Percentiles rank a stretch among this genome's conserved stretches.
phyloP scores from a whole-genome alignment of 768 basidiomycete species.

The Tylopilus cervinicoccineus region DNA sequence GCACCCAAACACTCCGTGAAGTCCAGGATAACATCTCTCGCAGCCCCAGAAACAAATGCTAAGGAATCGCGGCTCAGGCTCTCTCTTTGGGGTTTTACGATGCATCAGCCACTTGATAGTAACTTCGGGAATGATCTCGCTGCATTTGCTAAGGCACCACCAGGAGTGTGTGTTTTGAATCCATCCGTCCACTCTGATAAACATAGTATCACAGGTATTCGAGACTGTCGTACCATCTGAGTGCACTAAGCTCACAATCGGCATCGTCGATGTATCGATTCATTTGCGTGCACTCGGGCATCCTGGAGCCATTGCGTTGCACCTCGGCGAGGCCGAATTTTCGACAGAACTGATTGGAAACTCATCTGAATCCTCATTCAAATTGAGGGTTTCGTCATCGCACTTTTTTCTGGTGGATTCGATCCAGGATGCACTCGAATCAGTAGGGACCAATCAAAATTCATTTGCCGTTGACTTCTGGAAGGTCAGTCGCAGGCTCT shows the following conservation, averaged over 20 bases:
- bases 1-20: constrained; percentile 52
- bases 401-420: constrained; percentile 55
- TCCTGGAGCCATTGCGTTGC: constrained; percentile 62
- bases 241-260: constrained; percentile 66
- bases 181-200: background rate
- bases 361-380: constrained; percentile 51
- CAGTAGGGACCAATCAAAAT: constrained; percentile 16
- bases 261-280: constrained; percentile 62
- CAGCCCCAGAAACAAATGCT: constrained; percentile 53
- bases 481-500: constrained; percentile 51
- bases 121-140: constrained; percentile 59
- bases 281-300: constrained; percentile 54
- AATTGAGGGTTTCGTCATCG: constrained; percentile 45
- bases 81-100: constrained; percentile 60
- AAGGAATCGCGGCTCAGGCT: constrained; percentile 78
- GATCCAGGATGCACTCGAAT: constrained; percentile 31
- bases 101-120: constrained; percentile 57
- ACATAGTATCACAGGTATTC: constrained; percentile 56
- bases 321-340: constrained; percentile 65
- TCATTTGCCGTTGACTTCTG: constrained; percentile 48
- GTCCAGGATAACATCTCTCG: constrained; percentile 62
- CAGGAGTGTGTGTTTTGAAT: constrained; percentile 60
- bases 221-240: constrained; percentile 92
- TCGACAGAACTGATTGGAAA: constrained; percentile 71
- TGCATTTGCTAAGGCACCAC: constrained; percentile 74